Conservation (phyloP, 345 rosid genomes). For the Corchorus olitorius region DNA sequence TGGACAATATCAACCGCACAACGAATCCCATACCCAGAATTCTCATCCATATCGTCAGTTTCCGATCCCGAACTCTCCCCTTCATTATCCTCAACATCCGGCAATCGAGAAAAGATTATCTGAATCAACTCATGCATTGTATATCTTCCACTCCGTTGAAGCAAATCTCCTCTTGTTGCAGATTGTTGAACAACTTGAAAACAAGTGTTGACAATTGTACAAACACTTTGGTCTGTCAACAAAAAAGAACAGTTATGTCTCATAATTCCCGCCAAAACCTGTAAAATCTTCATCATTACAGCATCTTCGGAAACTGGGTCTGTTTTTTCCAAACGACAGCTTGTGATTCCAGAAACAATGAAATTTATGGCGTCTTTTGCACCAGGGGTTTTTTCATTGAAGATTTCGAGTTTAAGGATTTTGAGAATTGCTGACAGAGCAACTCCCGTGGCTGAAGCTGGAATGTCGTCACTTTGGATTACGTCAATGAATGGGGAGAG, state of each 20-base stretch:
- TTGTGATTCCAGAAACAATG: slow-evolving; percentile 58
- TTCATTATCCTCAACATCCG: slow-evolving; percentile 54
- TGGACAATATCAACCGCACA: slow-evolving; percentile 82
- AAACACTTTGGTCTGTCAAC: slow-evolving; percentile 71
- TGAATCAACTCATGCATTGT: slow-evolving; percentile 88
- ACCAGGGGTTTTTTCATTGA: slow-evolving; percentile 79
- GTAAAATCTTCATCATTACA: slow-evolving; percentile 83
- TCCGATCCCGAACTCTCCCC: slow-evolving; percentile 70
- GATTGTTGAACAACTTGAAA: slow-evolving; percentile 91
- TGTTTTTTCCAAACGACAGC: slow-evolving; percentile 83
- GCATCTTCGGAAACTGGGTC: slow-evolving; percentile 66
- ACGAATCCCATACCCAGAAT: slow-evolving; percentile 63
- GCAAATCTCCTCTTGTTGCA: slow-evolving; percentile 65
- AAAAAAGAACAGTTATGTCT: slow-evolving; percentile 58
- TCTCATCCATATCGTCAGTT: slow-evolving; percentile 50
- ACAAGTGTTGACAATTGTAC: slow-evolving; percentile 83
- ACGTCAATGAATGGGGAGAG: slow-evolving; percentile 84
- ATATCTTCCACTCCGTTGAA: slow-evolving; percentile 73
- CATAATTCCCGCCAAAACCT: slow-evolving; percentile 63
- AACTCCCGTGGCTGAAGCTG: slow-evolving; percentile 70
- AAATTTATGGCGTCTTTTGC: slow-evolving; percentile 66
- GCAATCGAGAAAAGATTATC: slow-evolving; percentile 67
- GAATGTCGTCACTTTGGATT: slow-evolving; percentile 73
- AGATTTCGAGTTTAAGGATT: slow-evolving; percentile 62
- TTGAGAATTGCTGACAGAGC: slow-evolving; percentile 68